phyloP scores from a whole-genome alignment of 768 basidiomycete genomes.

The Boletus barrowsii region DNA sequence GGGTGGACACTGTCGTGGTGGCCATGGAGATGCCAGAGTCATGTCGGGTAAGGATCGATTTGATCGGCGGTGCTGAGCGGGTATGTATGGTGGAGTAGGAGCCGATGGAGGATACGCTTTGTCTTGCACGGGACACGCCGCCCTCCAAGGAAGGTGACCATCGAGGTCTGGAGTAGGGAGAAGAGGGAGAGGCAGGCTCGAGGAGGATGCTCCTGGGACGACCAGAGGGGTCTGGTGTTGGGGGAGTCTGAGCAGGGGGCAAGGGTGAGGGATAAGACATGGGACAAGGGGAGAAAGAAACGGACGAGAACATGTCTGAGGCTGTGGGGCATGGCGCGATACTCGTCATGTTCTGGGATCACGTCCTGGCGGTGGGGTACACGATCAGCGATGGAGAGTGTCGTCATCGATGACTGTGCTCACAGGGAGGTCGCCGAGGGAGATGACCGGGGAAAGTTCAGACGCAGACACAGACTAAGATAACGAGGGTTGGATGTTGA shows the following conservation, averaged over 20 bases:
- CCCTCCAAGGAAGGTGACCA: constrained; percentile 18
- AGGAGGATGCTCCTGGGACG: constrained; percentile 27
- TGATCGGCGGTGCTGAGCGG: constrained; percentile 30
- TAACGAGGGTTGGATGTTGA: neutral
- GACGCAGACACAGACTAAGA: neutral
- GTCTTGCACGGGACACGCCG: constrained; percentile 26
- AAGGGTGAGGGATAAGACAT: constrained; percentile 7
- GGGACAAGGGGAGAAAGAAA: neutral
- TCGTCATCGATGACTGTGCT: constrained; percentile 20
- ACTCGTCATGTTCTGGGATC: constrained; percentile 29
- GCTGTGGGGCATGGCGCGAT: constrained; percentile 27
- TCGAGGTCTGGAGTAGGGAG: constrained; percentile 19
- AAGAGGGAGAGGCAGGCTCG: constrained; percentile 17
- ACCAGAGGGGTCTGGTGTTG: constrained; percentile 9
- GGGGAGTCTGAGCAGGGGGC: constrained; percentile 20
- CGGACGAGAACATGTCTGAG: constrained; percentile 30
- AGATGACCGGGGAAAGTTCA: constrained; percentile 1
- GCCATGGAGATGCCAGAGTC: constrained; percentile 46
- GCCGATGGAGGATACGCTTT: constrained; percentile 40
- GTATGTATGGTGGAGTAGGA: constrained; percentile 32
- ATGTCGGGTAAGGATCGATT: constrained; percentile 58
- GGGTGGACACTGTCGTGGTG: constrained; percentile 25
- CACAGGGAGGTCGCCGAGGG: constrained; percentile 27
- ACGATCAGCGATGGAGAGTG: constrained; percentile 21
- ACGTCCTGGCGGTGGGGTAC: constrained; percentile 23